Evolutionary conservation across 2,329 filamentous ascomycete genomes (phyloP), one percentile per base, ranked within the genome.

Genomic region (Neocucurbitaria cava): DNA sequence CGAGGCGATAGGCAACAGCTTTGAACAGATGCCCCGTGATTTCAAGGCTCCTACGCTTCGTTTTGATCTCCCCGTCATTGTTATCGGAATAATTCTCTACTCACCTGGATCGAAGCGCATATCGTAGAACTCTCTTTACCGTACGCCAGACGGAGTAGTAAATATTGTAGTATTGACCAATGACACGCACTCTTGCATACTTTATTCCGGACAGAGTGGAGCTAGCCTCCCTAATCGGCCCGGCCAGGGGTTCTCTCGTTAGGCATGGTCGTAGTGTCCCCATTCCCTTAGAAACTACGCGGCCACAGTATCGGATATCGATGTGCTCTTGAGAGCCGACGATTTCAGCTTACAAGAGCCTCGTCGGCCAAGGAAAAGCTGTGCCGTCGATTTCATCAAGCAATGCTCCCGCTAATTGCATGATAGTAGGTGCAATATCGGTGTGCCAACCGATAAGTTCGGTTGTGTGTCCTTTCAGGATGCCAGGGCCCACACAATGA

Each of bases 111-210:
- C 39, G 39, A 41, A 24, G 18, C 39, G 39, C 31, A 87, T 65
- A 57, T 89, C 81, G 65, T 89, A 90, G 3, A 88, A 79, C 69
- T 89, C 86, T 49, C 84, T 82, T 63, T 89, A 86, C 85, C 10
- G 76, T 87, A 63, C 87, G 90, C 86, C 87, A 90, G 0, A 88
- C 84, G 0, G 85, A 82, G 61, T 89, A 89, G 56, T 86, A 85
- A 3, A 89, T 68, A 61, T 82, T 84, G 64, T 88, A 89, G 10
- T 76, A 73, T 2, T 78, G 67, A 1, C 80, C 75, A 4, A 85
- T 75, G 3, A 87, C 72, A 21, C 85, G 78, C 20, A 86, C 79
- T 79, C 71, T 87, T 87, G 76, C 87, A 87, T 0, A 84, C 87
- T 58, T 87, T 86, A 52, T 79, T 79, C 23, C 30, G 13, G 28